Percentiles rank a stretch among this genome's conserved stretches.
Evolutionary conservation across 169 alveolate species (phyloP).

Genomic region (Babesia bovis): DNA sequence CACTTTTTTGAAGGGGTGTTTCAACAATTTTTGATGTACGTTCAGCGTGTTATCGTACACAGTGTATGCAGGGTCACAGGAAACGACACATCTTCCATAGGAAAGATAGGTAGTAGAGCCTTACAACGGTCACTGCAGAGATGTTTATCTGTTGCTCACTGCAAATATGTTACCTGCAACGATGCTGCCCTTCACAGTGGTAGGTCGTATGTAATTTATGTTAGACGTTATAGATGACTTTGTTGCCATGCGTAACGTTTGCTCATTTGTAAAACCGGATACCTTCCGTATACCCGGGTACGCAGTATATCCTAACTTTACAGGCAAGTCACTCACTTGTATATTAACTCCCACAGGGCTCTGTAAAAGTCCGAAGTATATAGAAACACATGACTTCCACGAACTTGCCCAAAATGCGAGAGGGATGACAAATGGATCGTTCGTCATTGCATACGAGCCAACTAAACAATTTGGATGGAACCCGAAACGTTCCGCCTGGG

Average conservation of each 20-base stretch:
- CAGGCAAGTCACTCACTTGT: conserved; percentile 22
- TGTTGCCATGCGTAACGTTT: background rate
- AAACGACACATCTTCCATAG: background rate
- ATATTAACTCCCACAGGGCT: conserved; percentile 8
- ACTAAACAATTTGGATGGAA: conserved; percentile 24
- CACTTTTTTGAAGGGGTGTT: conserved; percentile 43
- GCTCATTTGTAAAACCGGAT: conserved; percentile 40
- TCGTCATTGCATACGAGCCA: conserved; percentile 43
- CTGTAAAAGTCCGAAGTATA: conserved; percentile 43
- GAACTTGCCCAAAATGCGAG: conserved; percentile 57
- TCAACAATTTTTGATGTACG: conserved; percentile 37
- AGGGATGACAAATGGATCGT: conserved; percentile 2
- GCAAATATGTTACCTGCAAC: conserved; percentile 42
- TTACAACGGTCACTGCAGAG: conserved; percentile 13
- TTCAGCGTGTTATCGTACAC: background rate
- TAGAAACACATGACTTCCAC: conserved; percentile 35
- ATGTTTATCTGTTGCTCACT: conserved; percentile 18
- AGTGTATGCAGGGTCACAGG: conserved; percentile 34
- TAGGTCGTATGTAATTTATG: background rate
- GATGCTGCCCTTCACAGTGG: conserved; percentile 40
- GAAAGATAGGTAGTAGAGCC: background rate
- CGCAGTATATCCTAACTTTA: conserved; percentile 44
- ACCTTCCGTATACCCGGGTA: conserved; percentile 44
- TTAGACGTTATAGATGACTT: background rate
- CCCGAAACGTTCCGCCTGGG: conserved; percentile 20